Base-by-base conservation (phyloP, 371 early-diverging fungal species). In the Entomophthora muscae region DNA sequence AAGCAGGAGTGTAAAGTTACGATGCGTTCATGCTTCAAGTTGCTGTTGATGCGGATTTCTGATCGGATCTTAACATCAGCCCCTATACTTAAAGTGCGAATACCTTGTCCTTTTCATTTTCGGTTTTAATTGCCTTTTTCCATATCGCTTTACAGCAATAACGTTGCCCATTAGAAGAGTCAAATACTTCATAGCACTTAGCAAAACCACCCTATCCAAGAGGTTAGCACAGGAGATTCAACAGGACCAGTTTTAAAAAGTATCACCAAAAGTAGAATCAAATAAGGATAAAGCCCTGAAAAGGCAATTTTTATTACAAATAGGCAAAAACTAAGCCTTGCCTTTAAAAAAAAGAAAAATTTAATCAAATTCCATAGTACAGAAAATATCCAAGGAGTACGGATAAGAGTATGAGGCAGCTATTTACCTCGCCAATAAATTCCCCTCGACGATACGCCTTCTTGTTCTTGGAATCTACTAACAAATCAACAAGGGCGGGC, bases 31-130 rank as follows among this genome's bases (percentile, higher is more conserved):
- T 98, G 95, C 21, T 68, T 72, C 68, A 95, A 70, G 0, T 66
- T 67, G 32, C 80, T 76, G 68, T 96, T 95, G 58, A 95, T 91
- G 65, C 82, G 82, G 72, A 95, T 91, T 69, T 98, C 98, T 10
- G 85, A 80, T 61, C 84, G 73, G 0, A 91, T 73, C 77, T 90
- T 69, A 31, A 52, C 23, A 26, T 55, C 10, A 17, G 5, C 42
- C 5, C 10, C 42, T 5, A 17, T 42, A 17, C n/a, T n/a, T n/a
- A 17, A 42, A 17, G 42, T 10, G 5, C 5, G 42, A 5, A 17
- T 55, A 55, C 55, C 27, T 51, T 32, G 2, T 31, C n/a, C 27
- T 42, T 61, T 13, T 61, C 62, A 5, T 62, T 26, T 10, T 26
- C 12, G 53, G 3, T 52, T 29, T 53, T 51, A 5, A 62, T 21